Evolutionary conservation across 2,329 filamentous ascomycete species (phyloP).

Genomic region (Aspergillus latus): DNA sequence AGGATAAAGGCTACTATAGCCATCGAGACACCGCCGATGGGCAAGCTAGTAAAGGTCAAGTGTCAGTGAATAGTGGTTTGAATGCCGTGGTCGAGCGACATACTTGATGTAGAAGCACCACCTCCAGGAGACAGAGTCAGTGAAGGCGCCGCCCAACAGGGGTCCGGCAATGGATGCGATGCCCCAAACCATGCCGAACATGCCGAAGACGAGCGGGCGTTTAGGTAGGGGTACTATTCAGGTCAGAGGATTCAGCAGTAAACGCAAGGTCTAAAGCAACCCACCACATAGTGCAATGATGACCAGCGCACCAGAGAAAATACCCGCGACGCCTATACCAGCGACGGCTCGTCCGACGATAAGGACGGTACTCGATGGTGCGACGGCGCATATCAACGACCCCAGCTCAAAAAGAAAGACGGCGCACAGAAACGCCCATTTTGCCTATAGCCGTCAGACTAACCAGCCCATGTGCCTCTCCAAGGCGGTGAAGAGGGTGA

Average conservation of each 20-base stretch:
- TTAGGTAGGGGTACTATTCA: slow-evolving; percentile 4
- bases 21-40: slow-evolving; percentile 36
- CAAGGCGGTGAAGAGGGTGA: not conserved
- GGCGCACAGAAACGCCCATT: slow-evolving; percentile 26
- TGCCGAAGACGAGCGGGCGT: slow-evolving; percentile 11
- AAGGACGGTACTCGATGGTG: slow-evolving; percentile 20
- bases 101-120: slow-evolving; percentile 23
- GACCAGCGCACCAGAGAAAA: slow-evolving; percentile 11
- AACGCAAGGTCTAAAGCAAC: too few relatives aligned
- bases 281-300: slow-evolving; percentile 4
- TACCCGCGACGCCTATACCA: slow-evolving; percentile 12
- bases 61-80: not conserved
- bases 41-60: slow-evolving; percentile 41
- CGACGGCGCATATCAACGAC: slow-evolving; percentile 27
- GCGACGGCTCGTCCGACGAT: slow-evolving; percentile 12
- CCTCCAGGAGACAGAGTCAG: slow-evolving; percentile 14
- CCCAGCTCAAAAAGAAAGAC: slow-evolving; percentile 28
- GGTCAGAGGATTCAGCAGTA: not conserved
- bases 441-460: not conserved
- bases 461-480: not conserved
- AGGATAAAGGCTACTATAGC: slow-evolving; percentile 22
- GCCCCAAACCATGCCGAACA: slow-evolving; percentile 15
- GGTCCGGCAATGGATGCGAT: slow-evolving; percentile 15
- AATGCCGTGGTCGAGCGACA: not conserved
- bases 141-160: slow-evolving; percentile 14